These are phyloP conservation scores for Stevia rebaudiana DNA, from an alignment of 140 eudicot species.

Conservation along the genomic window DNA sequence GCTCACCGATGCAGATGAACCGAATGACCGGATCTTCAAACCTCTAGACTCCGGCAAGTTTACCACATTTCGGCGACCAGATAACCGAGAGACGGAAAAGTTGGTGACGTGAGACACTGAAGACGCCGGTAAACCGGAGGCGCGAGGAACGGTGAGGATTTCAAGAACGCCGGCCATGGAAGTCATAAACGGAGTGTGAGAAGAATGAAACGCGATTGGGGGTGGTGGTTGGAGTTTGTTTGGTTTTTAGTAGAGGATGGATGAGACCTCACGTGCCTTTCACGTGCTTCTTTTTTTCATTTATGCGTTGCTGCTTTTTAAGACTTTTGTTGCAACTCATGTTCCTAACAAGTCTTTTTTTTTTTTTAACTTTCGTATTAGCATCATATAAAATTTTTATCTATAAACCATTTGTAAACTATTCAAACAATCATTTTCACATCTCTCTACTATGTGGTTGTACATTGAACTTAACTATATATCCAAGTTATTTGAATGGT, in stretches of 20 bases:
- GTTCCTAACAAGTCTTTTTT: no score
- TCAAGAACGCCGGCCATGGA: conserved; percentile 7
- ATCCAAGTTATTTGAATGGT: no score
- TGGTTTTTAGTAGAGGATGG: neutral
- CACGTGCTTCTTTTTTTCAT: neutral
- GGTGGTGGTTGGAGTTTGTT: neutral
- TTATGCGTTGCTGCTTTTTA: no score
- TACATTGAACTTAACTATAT: no score
- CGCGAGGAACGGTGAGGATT: neutral
- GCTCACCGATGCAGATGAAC: neutral
- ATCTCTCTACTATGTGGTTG: no score
- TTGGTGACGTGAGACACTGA: neutral
- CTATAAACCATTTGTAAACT: no score
- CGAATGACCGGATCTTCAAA: neutral
- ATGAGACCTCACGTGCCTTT: neutral
- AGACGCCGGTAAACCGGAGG: conserved; percentile 8
- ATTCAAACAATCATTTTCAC: no score
- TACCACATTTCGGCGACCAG: neutral
- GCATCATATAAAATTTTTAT: no score
- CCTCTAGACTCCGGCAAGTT: conserved; percentile 3
- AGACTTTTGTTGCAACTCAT: no score
- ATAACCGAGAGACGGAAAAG: neutral
- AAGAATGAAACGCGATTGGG: neutral
- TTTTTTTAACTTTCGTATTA: no score
- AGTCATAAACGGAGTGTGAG: neutral